Evolutionary conservation across 1,139 yeast genomes (phyloP), one percentile per base, ranked within the genome.

Genomic region (Magnusiomyces sp.): DNA sequence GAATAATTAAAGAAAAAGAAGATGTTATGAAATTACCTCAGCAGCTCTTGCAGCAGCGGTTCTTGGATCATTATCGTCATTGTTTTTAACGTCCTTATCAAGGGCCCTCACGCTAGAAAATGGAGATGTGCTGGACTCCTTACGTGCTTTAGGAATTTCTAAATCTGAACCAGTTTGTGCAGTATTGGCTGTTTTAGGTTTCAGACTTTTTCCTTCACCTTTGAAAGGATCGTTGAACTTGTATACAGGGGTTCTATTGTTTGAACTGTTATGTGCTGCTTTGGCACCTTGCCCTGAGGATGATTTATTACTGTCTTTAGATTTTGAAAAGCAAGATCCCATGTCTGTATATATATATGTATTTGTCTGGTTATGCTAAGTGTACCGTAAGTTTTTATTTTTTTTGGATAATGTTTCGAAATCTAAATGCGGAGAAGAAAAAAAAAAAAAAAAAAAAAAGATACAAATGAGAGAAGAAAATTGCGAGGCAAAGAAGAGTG

Each of bases 41-140:
- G 54, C 54, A 14, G 54, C 54, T 13, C 43, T 32, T 6, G 54
- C 54, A 13, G 54, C 54, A n/a, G 50, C 50, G 33, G 44, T 48
- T 7, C 52, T 38, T 7, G 54, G 48, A 19, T 49, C 46, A 3
- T 49, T 19, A 9, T 41, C 36, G 9, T 41, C 14, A 6, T 36
- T n/a, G 39, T 36, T n/a, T n/a, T n/a, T n/a, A n/a, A n/a, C n/a
- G n/a, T n/a, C n/a, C n/a, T n/a, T n/a, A n/a, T n/a, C n/a, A n/a
- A n/a, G n/a, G n/a, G n/a, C n/a, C n/a, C n/a, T n/a, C n/a, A n/a
- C n/a, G n/a, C n/a, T n/a, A n/a, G n/a, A n/a, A n/a, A n/a, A n/a
- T n/a, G n/a, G n/a, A n/a, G n/a, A n/a, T n/a, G n/a, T n/a, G n/a
- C n/a, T n/a, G n/a, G n/a, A n/a, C n/a, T n/a, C n/a, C n/a, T n/a